A percentile compares a stretch with the other conserved stretches of the same genome.
These are phyloP conservation scores for Cercospora zeina DNA, from an alignment of 2,329 filamentous ascomycete species.

Conservation along the genomic window DNA sequence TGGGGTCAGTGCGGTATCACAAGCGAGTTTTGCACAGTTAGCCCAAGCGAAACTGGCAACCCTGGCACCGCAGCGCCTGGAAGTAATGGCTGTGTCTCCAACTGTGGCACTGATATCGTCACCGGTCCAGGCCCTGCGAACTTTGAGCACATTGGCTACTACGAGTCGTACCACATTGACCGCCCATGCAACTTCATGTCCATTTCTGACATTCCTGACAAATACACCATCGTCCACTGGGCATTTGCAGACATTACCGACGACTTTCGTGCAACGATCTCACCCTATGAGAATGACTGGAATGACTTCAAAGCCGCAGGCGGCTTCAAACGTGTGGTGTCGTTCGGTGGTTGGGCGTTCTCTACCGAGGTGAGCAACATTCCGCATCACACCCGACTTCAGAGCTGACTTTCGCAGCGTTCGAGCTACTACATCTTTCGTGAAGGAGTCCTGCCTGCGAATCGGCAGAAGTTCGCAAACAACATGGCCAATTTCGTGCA, in stretches of 20 bases:
- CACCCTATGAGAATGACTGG: slow-evolving; percentile 34
- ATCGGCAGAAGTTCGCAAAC: slow-evolving; percentile 62
- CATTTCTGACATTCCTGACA: slow-evolving; percentile 74
- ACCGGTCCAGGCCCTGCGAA: slow-evolving; percentile 24
- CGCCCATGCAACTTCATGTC: slow-evolving; percentile 36
- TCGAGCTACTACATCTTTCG: slow-evolving; percentile 40
- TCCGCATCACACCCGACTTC: neutral
- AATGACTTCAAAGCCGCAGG: slow-evolving; percentile 38
- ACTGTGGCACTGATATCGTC: slow-evolving; percentile 46
- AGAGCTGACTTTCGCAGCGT: neutral
- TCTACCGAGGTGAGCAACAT: slow-evolving; percentile 42
- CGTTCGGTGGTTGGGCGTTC: slow-evolving; percentile 51
- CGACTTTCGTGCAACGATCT: neutral
- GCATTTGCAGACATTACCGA: slow-evolving; percentile 69
- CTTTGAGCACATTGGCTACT: slow-evolving; percentile 39
- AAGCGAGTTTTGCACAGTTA: slow-evolving; percentile 45
- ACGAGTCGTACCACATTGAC: slow-evolving; percentile 38
- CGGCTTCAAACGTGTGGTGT: slow-evolving; percentile 45
- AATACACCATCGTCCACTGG: slow-evolving; percentile 78
- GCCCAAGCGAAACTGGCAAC: slow-evolving; percentile 33
- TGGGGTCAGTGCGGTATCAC: slow-evolving; percentile 53
- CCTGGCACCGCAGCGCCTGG: slow-evolving; percentile 44
- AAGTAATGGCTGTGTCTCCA: slow-evolving; percentile 46
- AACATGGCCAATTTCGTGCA: slow-evolving; percentile 65
- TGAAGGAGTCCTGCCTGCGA: slow-evolving; percentile 41